Evolutionary conservation across 148 eudicot genomes (phyloP).

Genomic region (Persicaria tinctoria): DNA sequence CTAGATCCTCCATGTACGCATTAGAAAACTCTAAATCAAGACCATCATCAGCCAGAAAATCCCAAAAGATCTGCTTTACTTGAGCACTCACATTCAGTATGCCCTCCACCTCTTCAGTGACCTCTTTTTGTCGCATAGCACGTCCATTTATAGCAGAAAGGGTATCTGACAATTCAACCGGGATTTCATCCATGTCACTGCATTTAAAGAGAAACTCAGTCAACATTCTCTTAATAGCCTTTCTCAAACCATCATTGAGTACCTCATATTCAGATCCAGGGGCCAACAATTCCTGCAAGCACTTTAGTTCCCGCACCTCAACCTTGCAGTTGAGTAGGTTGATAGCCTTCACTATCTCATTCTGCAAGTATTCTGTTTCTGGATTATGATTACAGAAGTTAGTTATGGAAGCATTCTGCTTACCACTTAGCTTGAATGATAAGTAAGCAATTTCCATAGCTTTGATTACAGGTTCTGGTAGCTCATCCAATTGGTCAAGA

Average conservation of each 20-base stretch:
- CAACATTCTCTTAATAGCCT: conserved; percentile 38
- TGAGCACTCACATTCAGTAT: conserved; percentile 54
- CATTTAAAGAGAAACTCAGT: conserved; percentile 71
- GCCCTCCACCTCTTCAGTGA: conserved; percentile 54
- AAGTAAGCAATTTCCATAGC: conserved; percentile 65
- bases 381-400: conserved; percentile 38
- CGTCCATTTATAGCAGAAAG: conserved; percentile 41
- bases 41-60: conserved; percentile 34
- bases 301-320: conserved; percentile 29
- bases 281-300: conserved; percentile 37
- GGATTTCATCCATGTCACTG: conserved; percentile 62
- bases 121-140: conserved; percentile 21
- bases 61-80: conserved; percentile 56
- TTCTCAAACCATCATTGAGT: conserved; percentile 22
- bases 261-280: conserved; percentile 29
- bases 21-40: conserved; percentile 53
- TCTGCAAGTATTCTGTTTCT: conserved; percentile 38
- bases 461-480: conserved; percentile 46
- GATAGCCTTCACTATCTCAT: conserved; percentile 62
- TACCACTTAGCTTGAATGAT: conserved; percentile 24
- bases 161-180: conserved; percentile 34
- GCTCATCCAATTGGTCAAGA: conserved; percentile 35
- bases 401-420: conserved; percentile 15
- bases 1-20: conserved; percentile 63
- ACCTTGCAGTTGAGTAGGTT: conserved; percentile 28